phyloP scores from a whole-genome alignment of 805 yeast species.

The Candida rishiriensis region DNA sequence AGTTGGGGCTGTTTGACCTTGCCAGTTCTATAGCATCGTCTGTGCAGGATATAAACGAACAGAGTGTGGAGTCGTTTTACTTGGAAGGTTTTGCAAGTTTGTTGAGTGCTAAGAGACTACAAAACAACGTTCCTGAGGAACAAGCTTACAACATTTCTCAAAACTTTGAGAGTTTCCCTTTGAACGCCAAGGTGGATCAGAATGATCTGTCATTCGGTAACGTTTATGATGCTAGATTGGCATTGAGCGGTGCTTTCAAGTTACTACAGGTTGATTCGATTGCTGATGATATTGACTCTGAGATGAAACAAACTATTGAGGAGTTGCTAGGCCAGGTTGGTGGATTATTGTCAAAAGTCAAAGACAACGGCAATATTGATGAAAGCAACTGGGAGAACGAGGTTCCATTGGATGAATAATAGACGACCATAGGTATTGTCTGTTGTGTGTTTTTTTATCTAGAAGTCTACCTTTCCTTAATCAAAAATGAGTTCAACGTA shows the following conservation, averaged over 20 bases:
- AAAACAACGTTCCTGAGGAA: slow-evolving; percentile 15
- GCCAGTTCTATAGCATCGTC: slow-evolving; percentile 62
- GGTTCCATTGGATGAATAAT: slow-evolving; percentile 35
- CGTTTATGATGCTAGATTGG: slow-evolving; percentile 37
- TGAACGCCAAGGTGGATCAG: slow-evolving; percentile 17
- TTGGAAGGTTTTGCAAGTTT: slow-evolving; percentile 74
- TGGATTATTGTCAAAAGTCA: slow-evolving; percentile 42
- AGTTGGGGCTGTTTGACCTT: slow-evolving; percentile 65
- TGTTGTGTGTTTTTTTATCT: too few relatives aligned
- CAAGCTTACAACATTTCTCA: slow-evolving; percentile 23
- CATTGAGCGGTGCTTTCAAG: slow-evolving; percentile 35
- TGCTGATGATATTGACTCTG: slow-evolving; percentile 47
- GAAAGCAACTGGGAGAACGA: slow-evolving; percentile 51
- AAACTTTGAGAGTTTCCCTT: slow-evolving; percentile 39
- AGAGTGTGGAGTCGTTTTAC: slow-evolving; percentile 75
- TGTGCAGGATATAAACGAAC: slow-evolving; percentile 78
- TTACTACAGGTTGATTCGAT: slow-evolving; percentile 33
- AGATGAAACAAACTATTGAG: slow-evolving; percentile 50
- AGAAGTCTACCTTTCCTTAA: too few relatives aligned
- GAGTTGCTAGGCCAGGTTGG: slow-evolving; percentile 54
- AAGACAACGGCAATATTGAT: slow-evolving; percentile 36
- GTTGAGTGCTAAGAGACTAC: slow-evolving; percentile 39
- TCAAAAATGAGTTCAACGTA: too few relatives aligned
- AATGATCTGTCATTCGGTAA: slow-evolving; percentile 28
- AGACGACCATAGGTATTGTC: too few relatives aligned